These are phyloP conservation scores for Paecilomyces formosus DNA, from an alignment of 2,329 filamentous ascomycete genomes.

Conservation along the genomic window DNA sequence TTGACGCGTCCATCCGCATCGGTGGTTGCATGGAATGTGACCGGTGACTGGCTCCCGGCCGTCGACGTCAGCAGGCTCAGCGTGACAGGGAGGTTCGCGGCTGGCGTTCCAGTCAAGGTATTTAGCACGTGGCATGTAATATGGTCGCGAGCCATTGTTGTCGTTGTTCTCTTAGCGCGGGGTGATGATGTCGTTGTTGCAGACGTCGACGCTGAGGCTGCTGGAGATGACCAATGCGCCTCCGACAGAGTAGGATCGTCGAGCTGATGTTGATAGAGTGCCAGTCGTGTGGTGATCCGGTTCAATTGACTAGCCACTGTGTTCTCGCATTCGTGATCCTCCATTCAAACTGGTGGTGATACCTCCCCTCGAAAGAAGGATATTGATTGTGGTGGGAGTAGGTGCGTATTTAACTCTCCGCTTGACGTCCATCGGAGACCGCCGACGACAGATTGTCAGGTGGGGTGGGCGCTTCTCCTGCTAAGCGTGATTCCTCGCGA, in stretches of 20 bases:
- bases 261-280: conserved; percentile 27
- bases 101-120: conserved; percentile 38
- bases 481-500: background rate
- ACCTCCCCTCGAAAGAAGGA: background rate
- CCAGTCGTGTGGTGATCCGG: conserved; percentile 24
- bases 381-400: background rate
- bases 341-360: conserved; percentile 1
- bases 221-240: background rate
- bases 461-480: conserved; percentile 5
- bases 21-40: conserved; percentile 32
- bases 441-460: conserved; percentile 21
- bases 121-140: conserved; percentile 47
- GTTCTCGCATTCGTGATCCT: conserved; percentile 11
- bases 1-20: conserved; percentile 41
- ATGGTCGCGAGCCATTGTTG: conserved; percentile 34
- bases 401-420: conserved; percentile 13
- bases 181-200: conserved; percentile 7
- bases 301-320: conserved; percentile 11
- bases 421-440: conserved; percentile 24
- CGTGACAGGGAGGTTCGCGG: conserved; percentile 40
- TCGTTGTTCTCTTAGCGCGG: conserved; percentile 3
- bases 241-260: background rate
- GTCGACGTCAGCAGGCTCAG: conserved; percentile 52
- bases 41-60: conserved; percentile 15
- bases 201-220: conserved; percentile 3